A percentile compares a stretch with the other conserved stretches of the same genome.
Evolutionary conservation across 495 filamentous ascomycete species (phyloP).

Genomic region (Oleoguttula mirabilis): DNA sequence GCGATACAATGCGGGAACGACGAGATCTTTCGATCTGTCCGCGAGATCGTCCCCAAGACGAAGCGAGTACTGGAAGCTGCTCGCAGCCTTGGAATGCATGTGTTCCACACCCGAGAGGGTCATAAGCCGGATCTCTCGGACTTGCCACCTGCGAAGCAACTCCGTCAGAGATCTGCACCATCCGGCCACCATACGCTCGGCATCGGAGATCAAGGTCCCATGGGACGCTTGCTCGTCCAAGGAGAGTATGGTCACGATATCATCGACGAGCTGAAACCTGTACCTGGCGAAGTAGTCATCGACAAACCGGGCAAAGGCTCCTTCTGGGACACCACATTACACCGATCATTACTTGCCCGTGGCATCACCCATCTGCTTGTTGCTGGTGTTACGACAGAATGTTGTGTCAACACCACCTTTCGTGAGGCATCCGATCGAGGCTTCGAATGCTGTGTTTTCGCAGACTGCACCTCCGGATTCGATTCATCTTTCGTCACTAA

Average conservation of each 20-base stretch:
- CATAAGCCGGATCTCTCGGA: slow-evolving; percentile 52
- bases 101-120: slow-evolving; percentile 56
- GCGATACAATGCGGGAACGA: slow-evolving; percentile 13
- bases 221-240: slow-evolving; percentile 53
- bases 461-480: slow-evolving; percentile 12
- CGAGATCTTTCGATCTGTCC: slow-evolving; percentile 5
- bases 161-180: slow-evolving; percentile 42
- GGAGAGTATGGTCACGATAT: slow-evolving; percentile 54
- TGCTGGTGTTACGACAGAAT: slow-evolving; percentile 57
- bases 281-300: slow-evolving; percentile 47
- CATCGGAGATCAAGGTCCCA: slow-evolving; percentile 49
- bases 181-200: slow-evolving; percentile 31
- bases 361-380: slow-evolving; percentile 58
- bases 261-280: slow-evolving; percentile 44
- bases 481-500: slow-evolving; percentile 5
- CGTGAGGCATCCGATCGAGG: slow-evolving; percentile 66
- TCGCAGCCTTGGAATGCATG: slow-evolving; percentile 34
- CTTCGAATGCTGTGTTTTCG: slow-evolving; percentile 44
- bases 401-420: slow-evolving; percentile 57
- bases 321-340: slow-evolving; percentile 54
- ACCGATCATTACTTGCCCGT: slow-evolving; percentile 44
- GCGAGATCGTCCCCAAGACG: slow-evolving; percentile 29
- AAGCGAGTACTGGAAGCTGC: slow-evolving; percentile 16
- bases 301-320: slow-evolving; percentile 58
- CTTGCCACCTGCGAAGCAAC: slow-evolving; percentile 42